Percentiles rank a stretch among this genome's conserved stretches.
phyloP scores from a whole-genome alignment of 331 rosid genomes.

The Malus hybrid region DNA sequence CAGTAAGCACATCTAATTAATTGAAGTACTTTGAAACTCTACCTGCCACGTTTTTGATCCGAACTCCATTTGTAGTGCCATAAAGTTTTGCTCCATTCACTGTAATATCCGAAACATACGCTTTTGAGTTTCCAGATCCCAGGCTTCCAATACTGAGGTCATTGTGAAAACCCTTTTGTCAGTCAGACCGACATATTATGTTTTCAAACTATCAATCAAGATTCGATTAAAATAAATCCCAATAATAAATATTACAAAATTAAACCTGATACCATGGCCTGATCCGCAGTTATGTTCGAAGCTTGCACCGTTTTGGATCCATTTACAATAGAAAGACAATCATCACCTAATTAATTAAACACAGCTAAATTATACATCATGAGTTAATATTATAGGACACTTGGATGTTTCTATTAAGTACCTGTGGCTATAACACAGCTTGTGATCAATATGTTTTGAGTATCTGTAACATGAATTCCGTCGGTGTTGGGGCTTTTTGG shows the following conservation, averaged over 20 bases:
- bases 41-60: constrained; percentile 28
- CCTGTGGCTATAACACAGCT: constrained; percentile 57
- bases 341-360: constrained; percentile 13
- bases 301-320: constrained; percentile 14
- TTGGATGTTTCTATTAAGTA: constrained; percentile 1
- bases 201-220: too few species aligned
- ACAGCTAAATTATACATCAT: too few species aligned
- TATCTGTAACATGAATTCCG: constrained; percentile 67
- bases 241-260: not conserved
- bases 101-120: constrained; percentile 8
- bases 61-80: constrained; percentile 18
- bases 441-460: constrained; percentile 49
- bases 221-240: not conserved
- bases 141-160: constrained; percentile 24
- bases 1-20: too few species aligned
- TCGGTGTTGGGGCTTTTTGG: constrained; percentile 68
- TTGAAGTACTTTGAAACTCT: not conserved
- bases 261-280: constrained; percentile 28
- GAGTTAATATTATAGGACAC: too few species aligned
- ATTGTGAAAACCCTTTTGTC: not conserved
- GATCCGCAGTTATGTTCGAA: constrained; percentile 17
- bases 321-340: constrained; percentile 21
- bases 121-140: constrained; percentile 17
- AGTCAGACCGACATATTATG: not conserved
- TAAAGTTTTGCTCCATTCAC: not conserved